Conservation (phyloP, 2,329 filamentous ascomycete species). For the Penicillium sp. region DNA sequence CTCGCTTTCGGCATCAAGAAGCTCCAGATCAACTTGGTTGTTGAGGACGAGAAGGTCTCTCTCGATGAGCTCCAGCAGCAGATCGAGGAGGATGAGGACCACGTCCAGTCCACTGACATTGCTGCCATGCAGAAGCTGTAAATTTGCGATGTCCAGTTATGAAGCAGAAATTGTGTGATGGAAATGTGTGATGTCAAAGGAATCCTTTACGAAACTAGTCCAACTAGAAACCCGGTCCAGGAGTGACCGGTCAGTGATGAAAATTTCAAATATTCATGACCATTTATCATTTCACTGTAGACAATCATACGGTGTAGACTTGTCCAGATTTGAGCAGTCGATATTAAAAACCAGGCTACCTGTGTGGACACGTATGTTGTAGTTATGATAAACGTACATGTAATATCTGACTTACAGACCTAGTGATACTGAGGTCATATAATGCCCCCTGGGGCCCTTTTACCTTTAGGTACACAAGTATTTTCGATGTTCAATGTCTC, state of each 20-base stretch:
- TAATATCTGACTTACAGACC: no score
- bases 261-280: slow-evolving; percentile 32
- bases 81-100: slow-evolving; percentile 86
- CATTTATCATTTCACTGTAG: background rate
- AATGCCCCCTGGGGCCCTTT: no score
- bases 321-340: no score
- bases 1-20: slow-evolving; percentile 99
- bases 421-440: no score
- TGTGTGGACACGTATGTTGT: no score
- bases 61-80: slow-evolving; percentile 80
- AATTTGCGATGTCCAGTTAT: slow-evolving; percentile 39
- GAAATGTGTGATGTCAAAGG: slow-evolving; percentile 38
- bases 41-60: slow-evolving; percentile 96
- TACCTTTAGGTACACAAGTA: no score
- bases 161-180: slow-evolving; percentile 36
- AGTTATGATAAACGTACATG: no score
- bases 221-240: slow-evolving; percentile 23
- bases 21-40: slow-evolving; percentile 96
- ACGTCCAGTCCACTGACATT: slow-evolving; percentile 91
- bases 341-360: no score
- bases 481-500: no score
- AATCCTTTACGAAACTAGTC: slow-evolving; percentile 40
- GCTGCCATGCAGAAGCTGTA: slow-evolving; percentile 91
- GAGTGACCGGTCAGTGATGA: slow-evolving; percentile 32
- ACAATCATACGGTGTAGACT: no score